Base-by-base conservation (phyloP, 192 early-diverging fungal species). In the Umbelopsis sp. region DNA sequence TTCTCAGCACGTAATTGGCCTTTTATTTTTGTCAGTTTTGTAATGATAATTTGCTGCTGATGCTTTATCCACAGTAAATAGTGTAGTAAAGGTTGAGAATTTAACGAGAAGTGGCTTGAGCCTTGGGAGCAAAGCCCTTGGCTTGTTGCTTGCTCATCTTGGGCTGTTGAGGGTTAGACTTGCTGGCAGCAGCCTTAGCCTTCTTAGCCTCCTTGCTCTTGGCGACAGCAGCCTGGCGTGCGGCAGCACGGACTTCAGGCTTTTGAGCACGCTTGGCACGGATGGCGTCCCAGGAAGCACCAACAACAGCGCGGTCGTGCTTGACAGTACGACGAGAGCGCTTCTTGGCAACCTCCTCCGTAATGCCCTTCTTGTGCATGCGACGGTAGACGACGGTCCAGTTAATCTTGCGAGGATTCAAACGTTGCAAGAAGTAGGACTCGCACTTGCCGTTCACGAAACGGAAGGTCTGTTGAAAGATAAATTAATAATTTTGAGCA, bases 331-430 rank as follows among this genome's bases (percentile, higher is more conserved):
- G 93, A 80, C 91, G 89, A 55, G 92, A 90, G 81, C 94, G 91
- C 94, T 98, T 99, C 92, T 98, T 98, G 82, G 94, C 78, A 44
- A 92, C 89, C 86, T 97, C 96, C 80, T 95, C 94, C 79, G 91
- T 92, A 75, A 95, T 90, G 84, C 96, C 98, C 94, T 99, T 99
- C 90, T 95, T 95, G 91, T 98, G 93, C 80, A 96, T 89, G 87
- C 94, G 95, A 82, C 98, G 94, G 94, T 91, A 98, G 73, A 97
- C 91, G 49, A 89, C 86, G 61, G 98, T 98, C 98, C 98, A 99
- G 83, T 86, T 85, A 75, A 99, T 88, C 89, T 97, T 97, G 79
- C 97, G 94, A 49, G 96, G 95, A 91, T 99, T 99, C 86, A 93
- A 87, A 82, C 90, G 88, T 88, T 98, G 96, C 74, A 95, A 85